Percentiles rank a stretch among this genome's conserved stretches.
phyloP scores from a whole-genome alignment of 495 filamentous ascomycete species.

The Trypethelium eluteriae region DNA sequence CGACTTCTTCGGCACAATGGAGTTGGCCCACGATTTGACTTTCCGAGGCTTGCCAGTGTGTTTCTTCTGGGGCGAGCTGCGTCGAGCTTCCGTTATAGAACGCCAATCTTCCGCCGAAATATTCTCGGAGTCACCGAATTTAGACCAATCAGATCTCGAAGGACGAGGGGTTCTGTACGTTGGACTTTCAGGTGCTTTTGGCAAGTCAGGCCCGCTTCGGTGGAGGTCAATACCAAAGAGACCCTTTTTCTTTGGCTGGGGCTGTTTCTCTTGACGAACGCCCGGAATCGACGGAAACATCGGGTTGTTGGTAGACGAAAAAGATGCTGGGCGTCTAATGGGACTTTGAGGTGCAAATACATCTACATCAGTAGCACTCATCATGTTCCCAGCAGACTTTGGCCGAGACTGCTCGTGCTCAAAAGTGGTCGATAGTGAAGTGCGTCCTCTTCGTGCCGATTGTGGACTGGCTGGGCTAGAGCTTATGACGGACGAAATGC shows the following conservation, averaged over 20 bases:
- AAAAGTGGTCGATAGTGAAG: conserved; percentile 32
- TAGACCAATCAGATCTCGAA: neutral
- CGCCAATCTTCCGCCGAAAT: conserved; percentile 7
- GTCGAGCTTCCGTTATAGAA: conserved; percentile 5
- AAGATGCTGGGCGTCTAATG: neutral
- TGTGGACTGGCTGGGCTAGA: conserved; percentile 33
- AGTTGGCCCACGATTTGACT: conserved; percentile 18
- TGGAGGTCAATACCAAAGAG: conserved; percentile 40
- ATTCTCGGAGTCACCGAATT: neutral
- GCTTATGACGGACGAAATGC: conserved; percentile 56
- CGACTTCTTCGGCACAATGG: conserved; percentile 18
- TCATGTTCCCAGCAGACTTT: conserved; percentile 18
- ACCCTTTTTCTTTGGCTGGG: conserved; percentile 7
- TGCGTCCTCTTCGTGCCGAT: conserved; percentile 24
- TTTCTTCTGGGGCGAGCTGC: neutral
- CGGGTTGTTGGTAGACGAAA: neutral
- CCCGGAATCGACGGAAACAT: neutral
- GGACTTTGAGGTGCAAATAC: conserved; percentile 10
- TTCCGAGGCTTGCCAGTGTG: conserved; percentile 13
- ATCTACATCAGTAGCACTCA: conserved; percentile 8
- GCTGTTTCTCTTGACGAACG: neutral
- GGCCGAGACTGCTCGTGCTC: conserved; percentile 30
- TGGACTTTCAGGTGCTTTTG: conserved; percentile 36
- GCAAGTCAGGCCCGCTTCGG: conserved; percentile 33
- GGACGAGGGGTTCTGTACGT: neutral